Base-by-base conservation (phyloP, 1,139 yeast species). In the Schwanniomyces etchellsii region DNA sequence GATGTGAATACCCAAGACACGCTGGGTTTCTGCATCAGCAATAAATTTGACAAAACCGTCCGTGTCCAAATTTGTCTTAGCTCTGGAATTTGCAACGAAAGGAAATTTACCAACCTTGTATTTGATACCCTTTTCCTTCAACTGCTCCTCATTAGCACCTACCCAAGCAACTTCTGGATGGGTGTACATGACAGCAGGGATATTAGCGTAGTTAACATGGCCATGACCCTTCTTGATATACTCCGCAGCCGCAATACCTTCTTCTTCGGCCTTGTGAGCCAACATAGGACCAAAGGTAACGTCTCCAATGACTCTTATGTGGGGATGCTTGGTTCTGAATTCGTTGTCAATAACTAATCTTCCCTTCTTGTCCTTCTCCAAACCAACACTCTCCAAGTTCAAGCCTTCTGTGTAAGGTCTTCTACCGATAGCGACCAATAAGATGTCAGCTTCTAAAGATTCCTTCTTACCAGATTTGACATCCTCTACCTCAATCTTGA, bases 181-280 rank as follows among this genome's bases (percentile, higher is more conserved):
- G 30, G 96, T 81, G 74, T 91, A 91, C 97, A 91, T 89, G 45
- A 93, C 98, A 26, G 96, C 78, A 45, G 99, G 99, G 48, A 93
- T 91, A 67, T 85, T 91, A 48, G 81, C 95, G 65, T 93, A 93
- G 78, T 93, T 93, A 47, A 93, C 97, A 57, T 93, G 98, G 38
- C 99, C 99, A 57, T 83, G 85, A 42, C 98, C 98, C 46, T 64
- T 64, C 72, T 86, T 85, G 60, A 93, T 79, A 71, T 77, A 84
- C 68, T 93, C 99, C 41, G 77, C 97, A 42, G 96, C 98, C 36
- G 98, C 99, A 50, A 93, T 81, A 64, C 96, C 99, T 73, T 93
- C 99, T 63, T 93, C 99, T 71, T 93, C 99, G 40, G 99, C 99
- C 74, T 93, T 93, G 76, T 93, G 99, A 42, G 99, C 99, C 67